These are phyloP conservation scores for Podospora anserina DNA, from an alignment of 495 filamentous ascomycete genomes.

Conservation along the genomic window DNA sequence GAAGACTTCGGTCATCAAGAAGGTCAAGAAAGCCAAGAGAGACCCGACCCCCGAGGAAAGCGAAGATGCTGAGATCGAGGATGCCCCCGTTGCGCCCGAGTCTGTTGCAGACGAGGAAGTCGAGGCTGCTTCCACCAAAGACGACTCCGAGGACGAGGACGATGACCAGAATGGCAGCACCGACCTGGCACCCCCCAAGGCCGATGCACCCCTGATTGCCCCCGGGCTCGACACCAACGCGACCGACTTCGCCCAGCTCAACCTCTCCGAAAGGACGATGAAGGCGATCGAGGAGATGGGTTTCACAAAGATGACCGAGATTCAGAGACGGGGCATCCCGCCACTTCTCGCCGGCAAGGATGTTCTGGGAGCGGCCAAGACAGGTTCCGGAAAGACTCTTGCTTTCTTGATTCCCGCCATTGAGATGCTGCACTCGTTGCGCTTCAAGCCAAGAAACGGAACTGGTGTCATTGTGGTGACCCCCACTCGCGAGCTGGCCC, in stretches of 20 bases:
- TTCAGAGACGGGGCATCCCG: conserved; percentile 84
- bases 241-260: conserved; percentile 70
- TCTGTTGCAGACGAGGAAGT: conserved; percentile 20
- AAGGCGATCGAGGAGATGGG: conserved; percentile 87
- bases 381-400: conserved; percentile 92
- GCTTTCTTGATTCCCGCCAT: conserved; percentile 92
- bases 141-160: conserved; percentile 28
- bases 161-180: conserved; percentile 27
- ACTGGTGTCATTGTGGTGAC: conserved; percentile 86
- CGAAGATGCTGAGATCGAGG: conserved; percentile 23
- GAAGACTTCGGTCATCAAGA: conserved; percentile 24
- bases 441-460: conserved; percentile 74
- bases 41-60: conserved; percentile 25
- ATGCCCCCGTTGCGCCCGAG: conserved; percentile 14
- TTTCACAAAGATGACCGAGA: conserved; percentile 94
- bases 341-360: conserved; percentile 86
- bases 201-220: conserved; percentile 30
- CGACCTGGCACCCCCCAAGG: conserved; percentile 12
- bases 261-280: conserved; percentile 81
- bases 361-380: conserved; percentile 95
- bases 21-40: conserved; percentile 31
- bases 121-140: conserved; percentile 18
- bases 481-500: conserved; percentile 82
- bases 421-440: conserved; percentile 87
- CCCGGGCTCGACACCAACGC: conserved; percentile 34